phyloP scores from a whole-genome alignment of 306 rosid genomes.

The Sophora flavescens region DNA sequence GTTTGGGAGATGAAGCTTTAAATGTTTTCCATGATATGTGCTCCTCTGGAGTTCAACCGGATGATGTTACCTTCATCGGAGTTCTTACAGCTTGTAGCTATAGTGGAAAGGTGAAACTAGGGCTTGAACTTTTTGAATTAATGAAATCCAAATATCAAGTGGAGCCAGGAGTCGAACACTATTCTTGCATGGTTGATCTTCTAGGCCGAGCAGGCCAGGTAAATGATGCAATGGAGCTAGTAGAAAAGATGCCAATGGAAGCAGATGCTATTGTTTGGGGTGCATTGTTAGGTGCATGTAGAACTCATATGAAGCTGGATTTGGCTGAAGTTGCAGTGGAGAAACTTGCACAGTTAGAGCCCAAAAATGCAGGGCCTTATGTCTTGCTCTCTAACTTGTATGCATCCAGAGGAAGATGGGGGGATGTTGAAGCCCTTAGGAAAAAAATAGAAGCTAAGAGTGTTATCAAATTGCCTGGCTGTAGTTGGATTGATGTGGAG shows the following conservation, averaged over 20 bases:
- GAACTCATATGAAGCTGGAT: conserved; percentile 61
- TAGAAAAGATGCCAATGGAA: conserved; percentile 68
- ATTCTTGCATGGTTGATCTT: conserved; percentile 75
- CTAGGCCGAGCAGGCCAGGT: conserved; percentile 69
- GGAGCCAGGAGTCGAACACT: conserved; percentile 62
- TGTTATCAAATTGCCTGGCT: conserved; percentile 74
- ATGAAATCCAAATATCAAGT: conserved; percentile 62
- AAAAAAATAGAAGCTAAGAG: conserved; percentile 56
- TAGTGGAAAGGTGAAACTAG: conserved; percentile 60
- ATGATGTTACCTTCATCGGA: conserved; percentile 68
- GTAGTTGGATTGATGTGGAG: conserved; percentile 83
- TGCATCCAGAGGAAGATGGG: conserved; percentile 70
- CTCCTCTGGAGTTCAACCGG: conserved; percentile 55
- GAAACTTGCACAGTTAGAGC: conserved; percentile 70
- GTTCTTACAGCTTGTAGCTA: conserved; percentile 79
- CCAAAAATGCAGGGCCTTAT: conserved; percentile 67
- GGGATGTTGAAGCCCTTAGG: conserved; percentile 65
- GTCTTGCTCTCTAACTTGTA: conserved; percentile 72
- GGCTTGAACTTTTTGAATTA: conserved; percentile 54
- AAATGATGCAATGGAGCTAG: conserved; percentile 61
- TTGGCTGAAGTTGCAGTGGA: conserved; percentile 65
- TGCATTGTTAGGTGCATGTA: conserved; percentile 66
- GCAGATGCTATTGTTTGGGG: conserved; percentile 77
- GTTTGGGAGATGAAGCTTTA: conserved; percentile 65
- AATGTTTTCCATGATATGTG: conserved; percentile 61